Conservation (phyloP, 2,329 filamentous ascomycete genomes). For the Scedosporium aurantiacum region DNA sequence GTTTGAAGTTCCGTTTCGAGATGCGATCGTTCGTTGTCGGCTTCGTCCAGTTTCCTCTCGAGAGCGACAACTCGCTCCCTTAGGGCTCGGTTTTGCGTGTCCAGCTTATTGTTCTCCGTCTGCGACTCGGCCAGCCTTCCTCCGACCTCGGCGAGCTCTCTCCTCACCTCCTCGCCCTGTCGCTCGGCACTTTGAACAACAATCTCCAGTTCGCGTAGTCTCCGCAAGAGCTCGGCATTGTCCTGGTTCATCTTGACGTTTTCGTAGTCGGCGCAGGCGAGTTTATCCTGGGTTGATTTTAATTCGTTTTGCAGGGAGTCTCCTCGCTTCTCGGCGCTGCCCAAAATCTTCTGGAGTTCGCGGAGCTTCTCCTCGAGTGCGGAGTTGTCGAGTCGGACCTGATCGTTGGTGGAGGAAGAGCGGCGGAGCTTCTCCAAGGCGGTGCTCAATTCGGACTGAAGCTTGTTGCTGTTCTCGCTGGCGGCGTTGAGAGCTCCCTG, state of each 20-base stretch:
- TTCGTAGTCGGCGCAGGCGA: neutral
- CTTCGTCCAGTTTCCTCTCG: neutral
- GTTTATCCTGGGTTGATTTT: neutral
- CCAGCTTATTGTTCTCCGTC: neutral
- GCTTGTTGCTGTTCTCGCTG: constrained; percentile 1
- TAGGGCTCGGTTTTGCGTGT: neutral
- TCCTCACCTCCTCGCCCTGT: neutral
- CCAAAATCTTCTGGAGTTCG: neutral
- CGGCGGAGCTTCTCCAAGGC: neutral
- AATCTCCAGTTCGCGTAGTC: neutral
- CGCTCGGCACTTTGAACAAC: neutral
- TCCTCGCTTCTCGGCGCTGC: neutral
- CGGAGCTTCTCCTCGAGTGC: neutral
- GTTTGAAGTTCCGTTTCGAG: neutral
- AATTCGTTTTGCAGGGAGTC: neutral
- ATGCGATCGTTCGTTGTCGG: neutral
- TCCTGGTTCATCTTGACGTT: neutral
- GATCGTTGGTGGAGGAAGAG: neutral
- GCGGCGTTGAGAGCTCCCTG: neutral
- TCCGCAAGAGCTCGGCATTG: neutral
- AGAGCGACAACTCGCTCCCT: neutral
- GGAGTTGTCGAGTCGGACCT: neutral
- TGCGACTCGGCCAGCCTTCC: neutral
- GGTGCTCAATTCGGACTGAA: neutral
- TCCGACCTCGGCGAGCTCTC: neutral